Base-by-base conservation (phyloP, 2,329 filamentous ascomycete species). In the Nothomitra cinnamomea region DNA sequence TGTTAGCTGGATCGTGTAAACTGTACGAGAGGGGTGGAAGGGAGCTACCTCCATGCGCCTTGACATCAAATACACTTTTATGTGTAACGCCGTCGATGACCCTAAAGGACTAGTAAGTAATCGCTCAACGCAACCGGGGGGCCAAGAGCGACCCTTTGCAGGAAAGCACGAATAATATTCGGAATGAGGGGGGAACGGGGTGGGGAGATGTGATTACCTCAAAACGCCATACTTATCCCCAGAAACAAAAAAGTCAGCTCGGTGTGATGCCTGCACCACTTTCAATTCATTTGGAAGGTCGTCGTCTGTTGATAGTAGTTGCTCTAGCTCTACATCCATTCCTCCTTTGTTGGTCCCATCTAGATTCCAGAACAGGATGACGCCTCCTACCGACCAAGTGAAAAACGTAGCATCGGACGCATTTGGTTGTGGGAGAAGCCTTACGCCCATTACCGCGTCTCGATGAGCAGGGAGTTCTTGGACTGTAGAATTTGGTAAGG, bases 171-270 rank as follows among this genome's bases (percentile, higher is more conserved):
- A 32, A 32, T 5, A 32, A 10, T 10, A 32, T 32, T 10, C 28
- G 10, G 5, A 5, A 32, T 32, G 5, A 32, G 28, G 10, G 10
- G 5, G 10, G 4, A 10, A 32, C 28, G 10, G 28, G 28, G 5
- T 32, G 28, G 28, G 10, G 28, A 32, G 5, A 32, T 10, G 28
- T 10, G 28, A 66, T 57, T 65, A 77, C 70, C 74, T 73, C 47
- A 98, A 67, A 13, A 94, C 78, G n/a, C 92, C 92, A 56, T 85
- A 78, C 60, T 81, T 87, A 66, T 98, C 92, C 4, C 88, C 90
- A 2, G 85, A 80, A n/a, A 89, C 76, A 56, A 96, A 78, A 43
- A 81, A 74, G 45, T 76, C 75, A 32, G 78, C 82, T 40, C 78
- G 72, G 24, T 72, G 70, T 1, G 82, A 81, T 15, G 82, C 74